A percentile compares a stretch with the other conserved stretches of the same genome.
phyloP scores from a whole-genome alignment of 2,329 filamentous ascomycete genomes.

The Metarhizium robertsii region DNA sequence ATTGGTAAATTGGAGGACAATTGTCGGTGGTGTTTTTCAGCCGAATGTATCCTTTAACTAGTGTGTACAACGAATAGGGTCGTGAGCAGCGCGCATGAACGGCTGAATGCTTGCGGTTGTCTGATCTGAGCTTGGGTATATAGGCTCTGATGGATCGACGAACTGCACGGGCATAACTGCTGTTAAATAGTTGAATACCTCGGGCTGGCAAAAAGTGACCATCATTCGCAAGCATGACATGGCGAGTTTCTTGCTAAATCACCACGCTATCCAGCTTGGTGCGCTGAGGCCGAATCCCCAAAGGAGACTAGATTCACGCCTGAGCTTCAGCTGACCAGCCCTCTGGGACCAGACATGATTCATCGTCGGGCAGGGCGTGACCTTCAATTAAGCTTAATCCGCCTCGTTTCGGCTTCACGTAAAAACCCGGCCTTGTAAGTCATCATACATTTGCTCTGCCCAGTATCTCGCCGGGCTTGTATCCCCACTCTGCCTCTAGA shows the following conservation, averaged over 20 bases:
- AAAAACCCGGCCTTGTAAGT: background rate
- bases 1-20: no score
- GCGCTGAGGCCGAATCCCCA: background rate
- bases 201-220: background rate
- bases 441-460: background rate
- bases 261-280: background rate
- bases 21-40: no score
- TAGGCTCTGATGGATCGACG: background rate
- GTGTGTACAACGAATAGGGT: no score
- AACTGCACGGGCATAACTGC: background rate
- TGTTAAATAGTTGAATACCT: background rate
- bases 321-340: no score
- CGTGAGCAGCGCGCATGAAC: no score
- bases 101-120: background rate
- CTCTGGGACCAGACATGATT: background rate
- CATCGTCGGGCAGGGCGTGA: background rate
- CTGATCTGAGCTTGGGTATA: background rate
- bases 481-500: slow-evolving; percentile 29
- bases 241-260: background rate
- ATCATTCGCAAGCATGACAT: background rate
- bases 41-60: no score
- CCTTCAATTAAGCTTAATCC: background rate
- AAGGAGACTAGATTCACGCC: background rate
- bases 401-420: background rate
- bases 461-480: slow-evolving; percentile 13